These are phyloP conservation scores for Testicularia cyperi DNA, from an alignment of 1,284 basidiomycete genomes.

Conservation along the genomic window DNA sequence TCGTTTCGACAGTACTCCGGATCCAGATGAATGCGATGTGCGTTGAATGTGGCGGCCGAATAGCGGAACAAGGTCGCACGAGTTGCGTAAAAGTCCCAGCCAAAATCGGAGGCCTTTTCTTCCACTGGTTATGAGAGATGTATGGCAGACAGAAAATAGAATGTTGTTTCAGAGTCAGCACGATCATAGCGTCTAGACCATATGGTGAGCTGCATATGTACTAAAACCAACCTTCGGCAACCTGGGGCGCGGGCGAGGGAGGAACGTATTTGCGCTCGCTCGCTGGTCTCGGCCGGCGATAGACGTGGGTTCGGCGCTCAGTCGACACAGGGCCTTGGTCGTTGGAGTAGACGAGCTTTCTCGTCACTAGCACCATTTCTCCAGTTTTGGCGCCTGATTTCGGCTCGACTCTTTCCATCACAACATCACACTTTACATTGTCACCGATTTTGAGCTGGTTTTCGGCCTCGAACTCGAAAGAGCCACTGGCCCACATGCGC, in stretches of 20 bases:
- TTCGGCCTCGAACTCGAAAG: constrained; percentile 19
- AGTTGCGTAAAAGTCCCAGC: constrained; percentile 32
- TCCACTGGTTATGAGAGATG: no score
- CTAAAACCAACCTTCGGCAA: constrained; percentile 7
- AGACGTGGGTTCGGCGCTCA: constrained; percentile 27
- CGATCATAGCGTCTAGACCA: no score
- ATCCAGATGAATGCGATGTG: constrained; percentile 54
- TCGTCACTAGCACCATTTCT: constrained; percentile 27
- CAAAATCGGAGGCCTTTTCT: constrained; percentile 28
- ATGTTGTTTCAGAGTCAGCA: neutral
- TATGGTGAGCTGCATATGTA: neutral
- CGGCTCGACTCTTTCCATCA: constrained; percentile 15
- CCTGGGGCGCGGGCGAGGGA: constrained; percentile 5
- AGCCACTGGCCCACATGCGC: constrained; percentile 39
- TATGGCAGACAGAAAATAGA: neutral
- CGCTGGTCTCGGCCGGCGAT: constrained; percentile 16
- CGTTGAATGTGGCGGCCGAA: constrained; percentile 54
- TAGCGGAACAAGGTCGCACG: constrained; percentile 52
- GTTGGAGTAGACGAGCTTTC: constrained; percentile 14
- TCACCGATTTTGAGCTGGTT: constrained; percentile 15
- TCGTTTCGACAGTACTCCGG: constrained; percentile 44
- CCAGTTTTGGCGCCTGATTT: constrained; percentile 33
- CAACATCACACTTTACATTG: constrained; percentile 11
- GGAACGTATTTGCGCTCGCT: constrained; percentile 12
- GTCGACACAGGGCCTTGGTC: constrained; percentile 9